These are phyloP conservation scores for Rugosomyces carneus DNA, from an alignment of 1,284 basidiomycete genomes.

Conservation along the genomic window DNA sequence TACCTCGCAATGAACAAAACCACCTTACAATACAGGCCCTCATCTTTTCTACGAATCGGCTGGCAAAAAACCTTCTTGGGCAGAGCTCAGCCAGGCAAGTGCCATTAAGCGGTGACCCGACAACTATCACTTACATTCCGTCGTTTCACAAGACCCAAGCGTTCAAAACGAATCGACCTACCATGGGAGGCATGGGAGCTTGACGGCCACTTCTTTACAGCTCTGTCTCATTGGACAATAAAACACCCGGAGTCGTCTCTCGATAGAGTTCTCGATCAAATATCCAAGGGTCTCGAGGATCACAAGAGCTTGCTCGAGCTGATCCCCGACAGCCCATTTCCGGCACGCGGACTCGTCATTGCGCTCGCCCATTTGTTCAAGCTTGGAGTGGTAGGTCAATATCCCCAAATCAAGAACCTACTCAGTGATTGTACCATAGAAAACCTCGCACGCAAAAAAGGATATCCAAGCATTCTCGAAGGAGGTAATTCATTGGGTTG, in stretches of 20 bases:
- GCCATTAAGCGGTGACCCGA: too few relatives aligned
- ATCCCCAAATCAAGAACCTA: too few relatives aligned
- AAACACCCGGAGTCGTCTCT: conserved; percentile 9
- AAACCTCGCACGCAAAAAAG: neutral
- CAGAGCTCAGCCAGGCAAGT: too few relatives aligned
- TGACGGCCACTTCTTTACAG: conserved; percentile 9
- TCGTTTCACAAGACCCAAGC: too few relatives aligned
- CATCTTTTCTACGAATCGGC: too few relatives aligned
- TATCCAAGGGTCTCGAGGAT: conserved; percentile 5
- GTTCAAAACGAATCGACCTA: too few relatives aligned
- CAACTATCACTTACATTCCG: too few relatives aligned
- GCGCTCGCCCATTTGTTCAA: conserved; percentile 10
- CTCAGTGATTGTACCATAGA: too few relatives aligned
- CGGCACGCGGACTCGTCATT: conserved; percentile 10
- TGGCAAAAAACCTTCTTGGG: too few relatives aligned
- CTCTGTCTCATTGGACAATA: conserved; percentile 6
- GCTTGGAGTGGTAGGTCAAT: conserved; percentile 12
- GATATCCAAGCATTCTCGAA: neutral
- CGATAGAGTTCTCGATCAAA: conserved; percentile 4
- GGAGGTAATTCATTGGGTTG: neutral
- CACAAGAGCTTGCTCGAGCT: conserved; percentile 2
- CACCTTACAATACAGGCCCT: too few relatives aligned
- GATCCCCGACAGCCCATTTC: too few relatives aligned
- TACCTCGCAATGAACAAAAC: too few relatives aligned
- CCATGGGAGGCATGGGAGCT: conserved; percentile 13